These are phyloP conservation scores for Blastomyces parvus DNA, from an alignment of 2,329 filamentous ascomycete genomes.

Conservation along the genomic window DNA sequence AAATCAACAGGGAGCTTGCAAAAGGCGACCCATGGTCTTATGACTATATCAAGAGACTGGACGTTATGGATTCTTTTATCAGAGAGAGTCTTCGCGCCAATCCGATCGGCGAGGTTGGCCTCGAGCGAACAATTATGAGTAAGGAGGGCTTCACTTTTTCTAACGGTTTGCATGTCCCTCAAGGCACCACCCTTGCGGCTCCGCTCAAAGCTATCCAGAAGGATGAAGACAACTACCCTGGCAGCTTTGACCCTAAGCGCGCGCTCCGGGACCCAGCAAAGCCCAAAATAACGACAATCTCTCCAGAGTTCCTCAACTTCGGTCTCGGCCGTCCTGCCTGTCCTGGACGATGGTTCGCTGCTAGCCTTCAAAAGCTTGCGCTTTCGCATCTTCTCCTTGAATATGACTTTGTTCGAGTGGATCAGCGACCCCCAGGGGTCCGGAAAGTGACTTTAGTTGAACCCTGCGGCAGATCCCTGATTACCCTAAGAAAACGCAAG, in stretches of 20 bases:
- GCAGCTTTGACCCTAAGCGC: constrained; percentile 6
- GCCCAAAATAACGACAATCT: constrained; percentile 9
- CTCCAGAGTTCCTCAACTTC: constrained; percentile 17
- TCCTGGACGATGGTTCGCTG: constrained; percentile 4
- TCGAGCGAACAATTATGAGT: constrained; percentile 15
- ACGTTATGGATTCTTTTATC: constrained; percentile 17
- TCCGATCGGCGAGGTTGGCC: constrained; percentile 16
- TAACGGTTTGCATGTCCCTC: constrained; percentile 15
- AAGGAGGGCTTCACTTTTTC: constrained; percentile 16
- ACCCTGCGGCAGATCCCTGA: not conserved
- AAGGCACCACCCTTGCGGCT: constrained; percentile 13
- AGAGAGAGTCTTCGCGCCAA: constrained; percentile 17
- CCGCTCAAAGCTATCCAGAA: constrained; percentile 7
- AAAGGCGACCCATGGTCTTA: constrained; percentile 7
- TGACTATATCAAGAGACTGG: constrained; percentile 14
- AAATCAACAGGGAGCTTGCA: constrained; percentile 8
- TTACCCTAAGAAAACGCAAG: not conserved
- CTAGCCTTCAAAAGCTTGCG: constrained; percentile 4
- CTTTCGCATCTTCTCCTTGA: constrained; percentile 6
- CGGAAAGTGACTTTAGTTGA: constrained; percentile 4
- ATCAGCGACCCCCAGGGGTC: not conserved
- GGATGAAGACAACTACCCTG: constrained; percentile 2
- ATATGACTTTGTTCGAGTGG: constrained; percentile 6
- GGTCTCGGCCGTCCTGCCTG: constrained; percentile 4
- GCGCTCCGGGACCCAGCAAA: not conserved